Evolutionary conservation across 495 filamentous ascomycete species (phyloP), one percentile per base, ranked within the genome.

Genomic region (Talaromyces thailandensis): DNA sequence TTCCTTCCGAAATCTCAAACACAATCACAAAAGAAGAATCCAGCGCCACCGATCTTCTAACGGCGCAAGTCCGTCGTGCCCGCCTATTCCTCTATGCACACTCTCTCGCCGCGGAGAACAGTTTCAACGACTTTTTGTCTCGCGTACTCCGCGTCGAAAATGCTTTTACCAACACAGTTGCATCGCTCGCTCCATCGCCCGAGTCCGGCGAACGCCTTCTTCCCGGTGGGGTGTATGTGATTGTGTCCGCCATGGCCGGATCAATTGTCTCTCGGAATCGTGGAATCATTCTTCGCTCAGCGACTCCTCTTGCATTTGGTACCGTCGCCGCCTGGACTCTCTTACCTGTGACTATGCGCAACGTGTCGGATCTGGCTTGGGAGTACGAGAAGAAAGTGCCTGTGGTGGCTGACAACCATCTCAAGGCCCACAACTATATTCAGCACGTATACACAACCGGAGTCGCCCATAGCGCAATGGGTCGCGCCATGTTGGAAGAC

Each of bases 241-340:
- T 96, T 14, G 91, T 98, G 2, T 84, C 91, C 11, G 85, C 89
- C 63, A 96, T 98, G 92, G 88, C 93, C 31, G 93, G 93, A 65
- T 89, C 84, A 66, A 97, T 98, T 69, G 76, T 96, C 29, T 82
- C 89, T 51, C 84, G 94, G 58, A 94, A 95, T 78, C 84, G 93
- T 50, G 90, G 88, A 66, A 79, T 96, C 48, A 71, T 96, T 62
- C 78, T 98, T 26, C 84, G 93, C 50, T 83, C 84, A 40, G 75
- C 84, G 14, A 80, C 88, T 4, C 94, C 90, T 18, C 69, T 91
- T 18, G 84, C 82, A 25, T 82, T 93, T 43, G 90, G 88, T 58
- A 73, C 91, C 56, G 83, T 85, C 52, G 88, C 88, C 53, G 90
- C 86, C 35, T 91, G 85, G 85, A 75, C 79, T 23, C 84, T 93